Conservation (phyloP, 768 basidiomycete species). For the Lentinus tigrinus region DNA sequence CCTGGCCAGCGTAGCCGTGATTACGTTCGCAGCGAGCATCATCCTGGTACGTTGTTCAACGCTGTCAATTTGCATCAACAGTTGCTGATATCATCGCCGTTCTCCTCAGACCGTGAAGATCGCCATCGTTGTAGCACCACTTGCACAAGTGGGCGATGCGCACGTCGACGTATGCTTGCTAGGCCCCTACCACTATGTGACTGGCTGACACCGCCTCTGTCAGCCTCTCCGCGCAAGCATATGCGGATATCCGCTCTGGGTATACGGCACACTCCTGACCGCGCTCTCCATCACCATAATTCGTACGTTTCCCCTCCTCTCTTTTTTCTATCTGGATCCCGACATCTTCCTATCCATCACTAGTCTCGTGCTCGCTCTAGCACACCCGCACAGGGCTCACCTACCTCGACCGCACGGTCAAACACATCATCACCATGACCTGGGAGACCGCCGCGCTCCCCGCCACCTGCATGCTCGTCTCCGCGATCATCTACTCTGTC, state of each 20-base stretch:
- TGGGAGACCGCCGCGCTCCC: conserved; percentile 39
- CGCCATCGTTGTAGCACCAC: conserved; percentile 1
- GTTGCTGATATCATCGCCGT: not conserved
- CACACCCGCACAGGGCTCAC: conserved; percentile 33
- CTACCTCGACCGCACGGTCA: conserved; percentile 38
- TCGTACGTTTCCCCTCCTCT: conserved; percentile 26
- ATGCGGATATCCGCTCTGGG: conserved; percentile 21
- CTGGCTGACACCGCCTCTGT: too few species aligned
- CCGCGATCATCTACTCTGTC: conserved; percentile 27
- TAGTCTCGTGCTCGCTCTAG: conserved; percentile 45
- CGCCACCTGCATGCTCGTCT: conserved; percentile 32
- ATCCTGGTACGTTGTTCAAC: conserved; percentile 32
- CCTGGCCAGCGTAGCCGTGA: conserved; percentile 33
- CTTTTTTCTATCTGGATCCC: not conserved
- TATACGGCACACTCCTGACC: conserved; percentile 32
- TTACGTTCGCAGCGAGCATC: conserved; percentile 38
- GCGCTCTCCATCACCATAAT: conserved; percentile 40
- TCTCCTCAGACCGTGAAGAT: conserved; percentile 14
- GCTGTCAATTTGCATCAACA: not conserved
- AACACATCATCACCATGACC: conserved; percentile 40
- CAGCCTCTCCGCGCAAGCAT: conserved; percentile 20
- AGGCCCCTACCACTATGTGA: not conserved
- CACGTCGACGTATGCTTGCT: conserved; percentile 9
- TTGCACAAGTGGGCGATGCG: not conserved
- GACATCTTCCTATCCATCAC: not conserved